Percentiles rank a stretch among this genome's conserved stretches.
These are phyloP conservation scores for Cladosporium austrohemisphaericum DNA, from an alignment of 2,329 filamentous ascomycete genomes.

Conservation along the genomic window DNA sequence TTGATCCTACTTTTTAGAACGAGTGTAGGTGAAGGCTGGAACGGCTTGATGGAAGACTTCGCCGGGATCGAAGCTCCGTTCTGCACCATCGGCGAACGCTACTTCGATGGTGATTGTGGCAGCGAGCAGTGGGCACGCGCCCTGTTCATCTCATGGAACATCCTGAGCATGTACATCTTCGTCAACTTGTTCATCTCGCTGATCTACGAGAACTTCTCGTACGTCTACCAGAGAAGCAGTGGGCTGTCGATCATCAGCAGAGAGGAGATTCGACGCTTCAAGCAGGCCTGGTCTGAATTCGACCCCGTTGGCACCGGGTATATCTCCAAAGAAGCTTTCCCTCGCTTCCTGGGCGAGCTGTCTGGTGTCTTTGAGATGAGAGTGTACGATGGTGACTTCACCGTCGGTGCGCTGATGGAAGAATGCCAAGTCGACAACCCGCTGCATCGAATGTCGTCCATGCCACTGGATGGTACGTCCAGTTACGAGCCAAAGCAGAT, in stretches of 20 bases:
- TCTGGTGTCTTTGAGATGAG: conserved; percentile 97
- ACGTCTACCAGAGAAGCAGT: conserved; percentile 95
- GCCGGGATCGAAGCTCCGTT: conserved; percentile 73
- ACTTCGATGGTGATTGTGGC: conserved; percentile 89
- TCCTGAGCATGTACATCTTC: conserved; percentile 99
- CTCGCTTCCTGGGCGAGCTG: conserved; percentile 79
- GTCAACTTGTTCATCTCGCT: conserved; percentile 97
- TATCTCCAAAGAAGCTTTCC: conserved; percentile 86
- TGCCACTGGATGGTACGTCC: conserved; percentile 41
- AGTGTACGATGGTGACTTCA: conserved; percentile 88
- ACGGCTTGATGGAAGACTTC: conserved; percentile 93
- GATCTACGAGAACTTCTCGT: conserved; percentile 99
- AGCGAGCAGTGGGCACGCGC: conserved; percentile 82
- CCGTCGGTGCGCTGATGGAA: conserved; percentile 80
- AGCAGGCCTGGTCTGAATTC: conserved; percentile 95
- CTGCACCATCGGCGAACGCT: conserved; percentile 68
- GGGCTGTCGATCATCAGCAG: conserved; percentile 86
- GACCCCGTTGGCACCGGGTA: conserved; percentile 89
- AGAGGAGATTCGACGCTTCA: conserved; percentile 93
- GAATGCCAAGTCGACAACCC: conserved; percentile 61
- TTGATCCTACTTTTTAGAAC: conserved; percentile 89
- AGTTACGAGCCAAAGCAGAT: conserved; percentile 44
- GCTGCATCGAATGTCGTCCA: conserved; percentile 45
- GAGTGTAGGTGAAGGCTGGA: conserved; percentile 95
- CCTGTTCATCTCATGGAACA: conserved; percentile 95